Base-by-base conservation (phyloP, 768 basidiomycete species). In the Boletus patriciae region DNA sequence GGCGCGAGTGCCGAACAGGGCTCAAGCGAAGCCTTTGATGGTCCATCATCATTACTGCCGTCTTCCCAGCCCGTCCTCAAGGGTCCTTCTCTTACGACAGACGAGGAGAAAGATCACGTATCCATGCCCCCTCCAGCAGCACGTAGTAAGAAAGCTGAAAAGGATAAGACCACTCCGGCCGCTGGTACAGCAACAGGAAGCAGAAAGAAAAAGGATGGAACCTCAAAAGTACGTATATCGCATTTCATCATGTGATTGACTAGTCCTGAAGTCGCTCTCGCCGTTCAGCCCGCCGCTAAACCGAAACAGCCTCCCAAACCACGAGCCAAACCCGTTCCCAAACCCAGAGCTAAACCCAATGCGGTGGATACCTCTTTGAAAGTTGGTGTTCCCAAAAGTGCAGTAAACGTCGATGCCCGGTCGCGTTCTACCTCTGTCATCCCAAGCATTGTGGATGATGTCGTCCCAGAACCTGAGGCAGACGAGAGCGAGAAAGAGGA, bases 351-450 rank as follows among this genome's bases (percentile, higher is more conserved):
- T 11, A 67, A 62, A 54, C 43, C 59, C 25, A 60, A 33, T 25
- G 48, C 23, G 3, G 49, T 34, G 38, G 65, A 66, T 13, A 23
- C 54, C 16, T 40, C 59, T 36, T 57, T n/a, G 25, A 73, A 70
- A 52, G 44, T 37, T 36, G 50, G 21, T 29, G 50, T 60, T 33
- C 55, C 68, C 7, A 73, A 71, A 23, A 33, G 43, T 10, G 34
- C 19, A 18, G 61, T 70, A 10, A 72, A 73, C 21, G 62, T 72
- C 0, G 67, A 70, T 27, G 67, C 75, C 0, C 80, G 88, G 29
- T 92, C 89, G 33, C 80, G 88, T 13, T 91, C 89, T 12, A 78
- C 85, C 11, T 90, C 88, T 25, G 82, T 78, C 46, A 83, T 89
- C 76, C 88, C 88, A 34, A 69, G 73, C 25, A n/a, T 37, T 27